A percentile compares a stretch with the other conserved stretches of the same genome.
Conservation (phyloP, 192 early-diverging fungal species). For the Pecoramyces ruminantium region DNA sequence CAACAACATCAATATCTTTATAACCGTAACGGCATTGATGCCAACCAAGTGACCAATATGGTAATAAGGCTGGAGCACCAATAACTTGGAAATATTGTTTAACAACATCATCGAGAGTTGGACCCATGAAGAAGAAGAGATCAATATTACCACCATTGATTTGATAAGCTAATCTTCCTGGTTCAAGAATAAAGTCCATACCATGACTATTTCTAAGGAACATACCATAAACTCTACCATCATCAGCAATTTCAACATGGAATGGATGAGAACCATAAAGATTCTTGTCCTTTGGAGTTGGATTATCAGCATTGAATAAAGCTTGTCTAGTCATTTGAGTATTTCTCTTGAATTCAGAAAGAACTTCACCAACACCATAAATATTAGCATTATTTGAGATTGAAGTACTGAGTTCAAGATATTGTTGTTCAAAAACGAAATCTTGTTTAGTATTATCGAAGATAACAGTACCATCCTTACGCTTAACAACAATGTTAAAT, state of each 20-base stretch:
- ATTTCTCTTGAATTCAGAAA: slow-evolving; percentile 26
- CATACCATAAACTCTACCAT: slow-evolving; percentile 22
- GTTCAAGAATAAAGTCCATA: slow-evolving; percentile 39
- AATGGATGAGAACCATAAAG: slow-evolving; percentile 46
- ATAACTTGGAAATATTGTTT: slow-evolving; percentile 43
- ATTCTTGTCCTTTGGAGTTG: slow-evolving; percentile 24
- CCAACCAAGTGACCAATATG: slow-evolving; percentile 41
- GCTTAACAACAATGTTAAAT: no score
- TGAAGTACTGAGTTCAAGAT: slow-evolving; percentile 34
- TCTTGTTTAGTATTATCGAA: not conserved
- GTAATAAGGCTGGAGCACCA: slow-evolving; percentile 37
- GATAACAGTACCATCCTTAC: no score
- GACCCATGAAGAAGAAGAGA: slow-evolving; percentile 41
- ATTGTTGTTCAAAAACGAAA: slow-evolving; percentile 48
- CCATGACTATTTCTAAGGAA: slow-evolving; percentile 45
- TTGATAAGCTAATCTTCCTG: slow-evolving; percentile 33
- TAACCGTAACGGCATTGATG: slow-evolving; percentile 54
- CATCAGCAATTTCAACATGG: slow-evolving; percentile 38
- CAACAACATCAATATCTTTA: slow-evolving; percentile 26
- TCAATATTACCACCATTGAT: slow-evolving; percentile 45
- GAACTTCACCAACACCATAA: slow-evolving; percentile 47
- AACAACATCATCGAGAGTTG: slow-evolving; percentile 18
- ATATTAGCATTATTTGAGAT: slow-evolving; percentile 34
- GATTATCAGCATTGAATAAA: slow-evolving; percentile 23
- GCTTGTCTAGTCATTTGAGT: slow-evolving; percentile 13